Conservation (phyloP, 345 rosid species). For the Syzygium aromaticum region DNA sequence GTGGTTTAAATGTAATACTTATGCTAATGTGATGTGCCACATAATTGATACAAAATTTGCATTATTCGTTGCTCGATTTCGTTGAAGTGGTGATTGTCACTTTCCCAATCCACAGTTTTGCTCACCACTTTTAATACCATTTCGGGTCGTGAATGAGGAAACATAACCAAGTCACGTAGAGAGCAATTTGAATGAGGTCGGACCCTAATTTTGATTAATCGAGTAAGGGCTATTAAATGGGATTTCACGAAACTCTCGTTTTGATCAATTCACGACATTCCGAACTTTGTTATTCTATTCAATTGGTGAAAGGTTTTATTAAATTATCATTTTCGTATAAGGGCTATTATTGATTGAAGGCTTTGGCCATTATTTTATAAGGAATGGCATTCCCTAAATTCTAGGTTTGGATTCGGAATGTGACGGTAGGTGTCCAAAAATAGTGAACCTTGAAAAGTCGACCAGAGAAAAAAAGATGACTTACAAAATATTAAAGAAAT, state of each 20-base stretch:
- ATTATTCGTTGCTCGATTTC: fast-evolving
- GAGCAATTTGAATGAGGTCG: no score
- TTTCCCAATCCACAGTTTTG: no score
- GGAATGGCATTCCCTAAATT: not conserved
- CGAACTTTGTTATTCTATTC: not conserved
- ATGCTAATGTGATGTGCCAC: not conserved
- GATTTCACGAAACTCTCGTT: not conserved
- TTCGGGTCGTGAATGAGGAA: not conserved
- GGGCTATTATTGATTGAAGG: not conserved
- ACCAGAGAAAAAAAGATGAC: not conserved
- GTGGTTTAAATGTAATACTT: fast-evolving
- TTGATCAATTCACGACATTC: not conserved
- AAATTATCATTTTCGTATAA: not conserved
- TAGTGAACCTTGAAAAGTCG: not conserved
- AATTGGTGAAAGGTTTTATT: not conserved
- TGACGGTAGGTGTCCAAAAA: not conserved
- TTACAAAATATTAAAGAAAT: not conserved
- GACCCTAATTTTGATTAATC: not conserved
- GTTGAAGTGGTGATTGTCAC: no score
- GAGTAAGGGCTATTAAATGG: not conserved
- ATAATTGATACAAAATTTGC: not conserved
- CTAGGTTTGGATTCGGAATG: not conserved
- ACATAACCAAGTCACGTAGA: fast-evolving
- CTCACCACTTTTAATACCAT: no score
- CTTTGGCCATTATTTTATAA: no score